phyloP scores from a whole-genome alignment of 495 filamentous ascomycete genomes.

The Penicillium desertorum region DNA sequence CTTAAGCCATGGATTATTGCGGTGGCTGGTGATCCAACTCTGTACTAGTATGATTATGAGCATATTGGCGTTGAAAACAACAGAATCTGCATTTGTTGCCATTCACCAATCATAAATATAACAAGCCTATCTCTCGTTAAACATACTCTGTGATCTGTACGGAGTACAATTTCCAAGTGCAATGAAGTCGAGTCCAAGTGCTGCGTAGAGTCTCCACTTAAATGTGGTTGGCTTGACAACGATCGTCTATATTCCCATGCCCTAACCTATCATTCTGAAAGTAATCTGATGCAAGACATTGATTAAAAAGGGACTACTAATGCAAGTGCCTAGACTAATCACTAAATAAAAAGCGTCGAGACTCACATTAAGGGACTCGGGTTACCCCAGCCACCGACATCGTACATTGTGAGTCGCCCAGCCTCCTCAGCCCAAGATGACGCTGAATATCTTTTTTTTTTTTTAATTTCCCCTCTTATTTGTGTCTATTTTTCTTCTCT shows the following conservation, averaged over 20 bases:
- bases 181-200: not conserved
- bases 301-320: slow-evolving; percentile 15
- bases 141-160: not conserved
- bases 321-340: slow-evolving; percentile 6
- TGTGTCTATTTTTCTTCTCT: slow-evolving; percentile 6
- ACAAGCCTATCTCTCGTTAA: not conserved
- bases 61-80: not conserved
- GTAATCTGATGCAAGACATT: slow-evolving; percentile 27
- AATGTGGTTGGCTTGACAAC: slow-evolving; percentile 25
- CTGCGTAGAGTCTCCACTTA: not conserved
- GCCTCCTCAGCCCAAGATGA: slow-evolving; percentile 29
- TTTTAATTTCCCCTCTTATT: slow-evolving; percentile 6
- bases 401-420: slow-evolving; percentile 26
- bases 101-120: not conserved
- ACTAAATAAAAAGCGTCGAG: slow-evolving; percentile 2
- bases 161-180: not conserved
- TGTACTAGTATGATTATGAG: slow-evolving; percentile 9
- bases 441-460: slow-evolving; percentile 9
- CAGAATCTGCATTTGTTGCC: slow-evolving; percentile 3
- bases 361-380: not conserved
- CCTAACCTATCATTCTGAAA: slow-evolving; percentile 1
- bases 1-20: not conserved
- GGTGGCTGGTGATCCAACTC: slow-evolving; percentile 2
- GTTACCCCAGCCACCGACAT: slow-evolving; percentile 26
- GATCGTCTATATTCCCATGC: not conserved